phyloP scores from a whole-genome alignment of 495 filamentous ascomycete genomes.

The Neurospora sp. region DNA sequence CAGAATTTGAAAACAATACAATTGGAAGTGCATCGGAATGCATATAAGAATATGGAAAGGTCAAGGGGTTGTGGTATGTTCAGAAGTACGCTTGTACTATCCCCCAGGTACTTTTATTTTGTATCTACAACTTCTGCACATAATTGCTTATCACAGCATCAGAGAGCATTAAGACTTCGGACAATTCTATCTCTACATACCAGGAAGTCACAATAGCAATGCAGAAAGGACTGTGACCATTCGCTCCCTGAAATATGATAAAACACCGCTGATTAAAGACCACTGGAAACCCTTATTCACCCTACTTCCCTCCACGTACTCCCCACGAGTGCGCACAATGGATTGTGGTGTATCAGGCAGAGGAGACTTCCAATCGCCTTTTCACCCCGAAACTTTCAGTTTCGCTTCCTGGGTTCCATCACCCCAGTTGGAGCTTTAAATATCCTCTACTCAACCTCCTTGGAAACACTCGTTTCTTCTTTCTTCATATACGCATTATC shows the following conservation, averaged over 20 bases:
- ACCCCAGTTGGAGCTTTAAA: not conserved
- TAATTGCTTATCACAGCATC: not conserved
- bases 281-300: not conserved
- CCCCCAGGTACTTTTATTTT: not conserved
- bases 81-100: not conserved
- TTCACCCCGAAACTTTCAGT: not conserved
- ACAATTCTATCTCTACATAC: not conserved
- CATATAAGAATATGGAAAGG: not conserved
- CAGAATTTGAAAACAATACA: not conserved
- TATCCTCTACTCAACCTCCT: not conserved
- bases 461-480: not conserved
- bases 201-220: not conserved
- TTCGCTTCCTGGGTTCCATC: not conserved
- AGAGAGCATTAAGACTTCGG: not conserved
- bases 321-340: not conserved
- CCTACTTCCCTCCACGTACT: not conserved
- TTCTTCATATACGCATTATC: not conserved
- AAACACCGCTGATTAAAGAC: not conserved
- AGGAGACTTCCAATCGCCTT: not conserved
- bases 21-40: not conserved
- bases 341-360: not conserved
- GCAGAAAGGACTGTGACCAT: not conserved
- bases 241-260: not conserved
- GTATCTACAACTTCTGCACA: not conserved
- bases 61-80: not conserved